phyloP scores from a whole-genome alignment of 2,329 filamentous ascomycete genomes.

The Bretziella fagacearum region DNA sequence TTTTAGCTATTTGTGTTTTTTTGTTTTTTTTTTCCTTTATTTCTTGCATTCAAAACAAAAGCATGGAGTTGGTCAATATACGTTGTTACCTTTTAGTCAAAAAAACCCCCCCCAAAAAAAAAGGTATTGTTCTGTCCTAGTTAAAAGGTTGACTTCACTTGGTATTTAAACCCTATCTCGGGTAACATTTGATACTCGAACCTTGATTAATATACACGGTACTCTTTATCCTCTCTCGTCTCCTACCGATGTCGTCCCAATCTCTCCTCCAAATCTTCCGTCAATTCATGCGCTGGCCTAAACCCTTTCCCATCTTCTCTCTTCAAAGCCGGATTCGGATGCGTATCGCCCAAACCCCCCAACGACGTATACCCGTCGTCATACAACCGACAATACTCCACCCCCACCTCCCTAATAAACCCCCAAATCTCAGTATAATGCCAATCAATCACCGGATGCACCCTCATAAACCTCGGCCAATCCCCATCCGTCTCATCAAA shows the following conservation, averaged over 20 bases:
- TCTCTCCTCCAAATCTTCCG: constrained; percentile 60
- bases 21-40: background rate
- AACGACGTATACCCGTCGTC: constrained; percentile 78
- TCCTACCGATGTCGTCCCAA: constrained; percentile 43
- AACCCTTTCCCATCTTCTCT: constrained; percentile 28
- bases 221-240: background rate
- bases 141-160: background rate
- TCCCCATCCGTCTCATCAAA: constrained; percentile 79
- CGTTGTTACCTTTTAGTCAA: background rate
- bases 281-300: constrained; percentile 58
- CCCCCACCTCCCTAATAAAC: constrained; percentile 60
- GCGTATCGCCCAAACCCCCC: constrained; percentile 78
- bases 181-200: background rate
- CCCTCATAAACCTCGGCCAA: constrained; percentile 83
- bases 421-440: constrained; percentile 91
- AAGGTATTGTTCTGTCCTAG: no score
- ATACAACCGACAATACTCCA: constrained; percentile 78
- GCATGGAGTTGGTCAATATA: constrained; percentile 1
- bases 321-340: constrained; percentile 62
- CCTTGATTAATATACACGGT: constrained; percentile 2
- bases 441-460: constrained; percentile 96
- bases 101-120: no score
- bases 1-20: background rate
- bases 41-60: background rate
- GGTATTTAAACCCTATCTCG: background rate